These are phyloP conservation scores for Colletotrichum endophyticum DNA, from an alignment of 2,329 filamentous ascomycete species.

Conservation along the genomic window DNA sequence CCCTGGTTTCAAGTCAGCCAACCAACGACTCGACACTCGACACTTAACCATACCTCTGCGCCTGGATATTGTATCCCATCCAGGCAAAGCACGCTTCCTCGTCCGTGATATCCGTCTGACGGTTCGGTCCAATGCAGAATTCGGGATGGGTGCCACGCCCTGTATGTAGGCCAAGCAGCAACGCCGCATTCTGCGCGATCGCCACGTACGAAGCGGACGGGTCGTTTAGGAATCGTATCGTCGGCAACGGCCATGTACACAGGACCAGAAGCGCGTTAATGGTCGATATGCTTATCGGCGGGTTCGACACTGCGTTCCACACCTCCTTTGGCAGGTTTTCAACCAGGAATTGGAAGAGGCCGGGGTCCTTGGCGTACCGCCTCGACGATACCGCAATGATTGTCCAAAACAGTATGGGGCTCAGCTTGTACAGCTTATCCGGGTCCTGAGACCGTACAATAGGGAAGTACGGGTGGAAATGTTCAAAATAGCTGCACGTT, in stretches of 20 bases:
- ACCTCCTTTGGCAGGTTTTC: constrained; percentile 53
- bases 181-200: constrained; percentile 51
- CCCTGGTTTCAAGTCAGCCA: constrained; percentile 29
- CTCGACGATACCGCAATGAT: constrained; percentile 56
- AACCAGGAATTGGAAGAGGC: constrained; percentile 47
- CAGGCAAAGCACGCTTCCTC: constrained; percentile 59
- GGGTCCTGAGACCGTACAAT: constrained; percentile 54
- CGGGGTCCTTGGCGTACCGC: constrained; percentile 49
- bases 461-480: constrained; percentile 58
- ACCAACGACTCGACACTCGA: not conserved
- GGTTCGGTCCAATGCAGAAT: constrained; percentile 46
- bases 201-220: constrained; percentile 52
- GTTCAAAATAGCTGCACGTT: constrained; percentile 51
- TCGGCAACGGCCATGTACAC: constrained; percentile 56
- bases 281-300: constrained; percentile 49
- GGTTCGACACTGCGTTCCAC: constrained; percentile 45
- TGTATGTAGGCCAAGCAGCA: constrained; percentile 56
- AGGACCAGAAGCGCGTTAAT: constrained; percentile 58
- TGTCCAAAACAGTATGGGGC: constrained; percentile 59
- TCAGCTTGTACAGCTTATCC: constrained; percentile 53
- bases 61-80: constrained; percentile 57
- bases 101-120: constrained; percentile 48
- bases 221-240: constrained; percentile 55
- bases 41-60: constrained; percentile 44
- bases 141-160: constrained; percentile 56